phyloP scores from a whole-genome alignment of 2,329 filamentous ascomycete genomes.

The Colletotrichum echinochloae region DNA sequence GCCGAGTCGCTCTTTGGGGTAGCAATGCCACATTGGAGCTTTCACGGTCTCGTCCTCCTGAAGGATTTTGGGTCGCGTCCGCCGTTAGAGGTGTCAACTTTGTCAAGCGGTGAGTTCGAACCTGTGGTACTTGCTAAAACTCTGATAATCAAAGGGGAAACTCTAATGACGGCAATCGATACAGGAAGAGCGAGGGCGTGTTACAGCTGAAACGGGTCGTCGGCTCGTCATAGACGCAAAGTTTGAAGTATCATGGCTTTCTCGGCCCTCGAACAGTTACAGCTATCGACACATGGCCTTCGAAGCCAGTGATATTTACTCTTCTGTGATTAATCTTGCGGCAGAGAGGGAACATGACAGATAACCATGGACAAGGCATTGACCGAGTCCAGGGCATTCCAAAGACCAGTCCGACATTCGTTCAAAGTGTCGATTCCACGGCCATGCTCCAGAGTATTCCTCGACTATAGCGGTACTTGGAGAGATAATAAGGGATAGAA shows the following conservation, averaged over 20 bases:
- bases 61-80: background rate
- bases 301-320: too few species aligned
- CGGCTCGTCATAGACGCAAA: background rate
- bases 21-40: background rate
- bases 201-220: background rate
- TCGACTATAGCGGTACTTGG: background rate
- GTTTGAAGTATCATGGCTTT: background rate
- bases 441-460: background rate
- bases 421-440: background rate
- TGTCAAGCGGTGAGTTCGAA: background rate
- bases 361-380: background rate
- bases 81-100: background rate
- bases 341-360: background rate
- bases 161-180: background rate
- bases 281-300: background rate
- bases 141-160: background rate
- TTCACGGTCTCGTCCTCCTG: background rate
- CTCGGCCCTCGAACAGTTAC: background rate
- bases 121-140: background rate
- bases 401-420: background rate
- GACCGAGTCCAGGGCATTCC: background rate
- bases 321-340: background rate
- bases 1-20: background rate
- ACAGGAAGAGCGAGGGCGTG: background rate
- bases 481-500: background rate